Base-by-base conservation (phyloP, 768 basidiomycete genomes). In the Pisolithus tinctorius region DNA sequence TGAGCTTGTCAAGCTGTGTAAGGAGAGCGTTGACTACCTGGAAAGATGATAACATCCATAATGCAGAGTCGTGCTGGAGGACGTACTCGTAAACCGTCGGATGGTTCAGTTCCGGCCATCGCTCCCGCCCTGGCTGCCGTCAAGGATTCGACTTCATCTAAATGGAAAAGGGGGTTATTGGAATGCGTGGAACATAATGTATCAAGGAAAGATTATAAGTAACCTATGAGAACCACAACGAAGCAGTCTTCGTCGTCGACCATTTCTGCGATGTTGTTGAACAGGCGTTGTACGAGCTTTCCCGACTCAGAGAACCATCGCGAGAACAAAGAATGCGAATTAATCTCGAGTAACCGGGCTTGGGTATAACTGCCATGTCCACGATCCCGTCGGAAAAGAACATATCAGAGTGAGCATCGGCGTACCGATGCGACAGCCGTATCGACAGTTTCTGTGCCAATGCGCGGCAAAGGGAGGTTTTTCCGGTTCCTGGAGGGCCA, bases 281-380 rank as follows among this genome's bases (percentile, higher is more conserved):
- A 99, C 16, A 99, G 74, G 44, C 88, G 81, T 62, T 98, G 95
- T 1, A 99, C 96, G 27, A 99, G 82, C 67, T 99, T 99, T 14
- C 96, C 96, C 0, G 93, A 96, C 65, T 99, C 96, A 0, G 94
- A 97, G 70, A 98, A 99, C 95, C 96, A 99, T 59, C 93, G 89
- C 14, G 92, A 94, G 66, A 99, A 98, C 14, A 99, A 77, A 2
- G 94, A 97, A 69, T 98, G 96, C 0, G 96, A 94, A 64, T 98
- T 98, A 62, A 99, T 96, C 67, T 99, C 96, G 42, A 99, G 79
- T 10, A 99, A 74, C 43, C 92, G 88, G 34, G 91, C 81, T 67
- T 88, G 79, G 0, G 86, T 74, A 64, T 96, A 99, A 26, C 93
- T 95, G 59, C 45, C 36, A 57, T 47, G 43, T 40, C 37, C 29